These are phyloP conservation scores for Sicyos baderoa DNA, from an alignment of 306 rosid genomes.

Conservation along the genomic window DNA sequence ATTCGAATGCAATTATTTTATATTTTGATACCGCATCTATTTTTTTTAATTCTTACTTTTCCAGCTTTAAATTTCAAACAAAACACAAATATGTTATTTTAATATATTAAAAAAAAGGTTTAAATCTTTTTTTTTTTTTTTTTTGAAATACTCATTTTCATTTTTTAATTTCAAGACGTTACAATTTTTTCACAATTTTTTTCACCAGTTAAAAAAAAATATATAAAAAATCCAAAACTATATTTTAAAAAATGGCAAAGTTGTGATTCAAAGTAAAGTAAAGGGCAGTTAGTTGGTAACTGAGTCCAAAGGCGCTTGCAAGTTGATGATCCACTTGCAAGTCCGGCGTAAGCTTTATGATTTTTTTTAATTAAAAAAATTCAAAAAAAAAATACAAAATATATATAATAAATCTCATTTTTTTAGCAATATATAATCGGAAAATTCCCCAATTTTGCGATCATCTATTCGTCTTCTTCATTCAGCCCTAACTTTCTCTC, in stretches of 20 bases:
- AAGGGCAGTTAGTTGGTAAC: conserved; percentile 24
- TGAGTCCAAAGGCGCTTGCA: conserved; percentile 51
- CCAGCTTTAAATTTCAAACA: neutral
- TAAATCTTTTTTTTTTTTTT: too few relatives aligned
- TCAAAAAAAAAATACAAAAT: too few relatives aligned
- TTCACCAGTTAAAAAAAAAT: too few relatives aligned
- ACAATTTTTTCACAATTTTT: too few relatives aligned
- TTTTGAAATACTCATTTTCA: too few relatives aligned
- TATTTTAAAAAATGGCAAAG: neutral
- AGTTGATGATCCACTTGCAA: conserved; percentile 90
- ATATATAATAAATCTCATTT: neutral
- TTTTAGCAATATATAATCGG: conserved; percentile 19
- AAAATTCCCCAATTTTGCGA: conserved; percentile 7
- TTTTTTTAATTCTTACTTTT: conserved; percentile 16
- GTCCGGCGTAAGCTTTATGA: conserved; percentile 46
- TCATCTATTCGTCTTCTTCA: conserved; percentile 10
- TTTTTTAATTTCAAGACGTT: neutral
- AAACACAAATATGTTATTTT: neutral
- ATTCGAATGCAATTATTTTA: neutral
- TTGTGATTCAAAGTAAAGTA: neutral
- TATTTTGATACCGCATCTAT: neutral
- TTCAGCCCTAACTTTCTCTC: conserved; percentile 13
- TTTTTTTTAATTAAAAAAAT: neutral
- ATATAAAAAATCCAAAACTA: too few relatives aligned
- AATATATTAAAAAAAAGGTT: too few relatives aligned